Base-by-base conservation (phyloP, 805 yeast species). In the Candida vartiovaarae region DNA sequence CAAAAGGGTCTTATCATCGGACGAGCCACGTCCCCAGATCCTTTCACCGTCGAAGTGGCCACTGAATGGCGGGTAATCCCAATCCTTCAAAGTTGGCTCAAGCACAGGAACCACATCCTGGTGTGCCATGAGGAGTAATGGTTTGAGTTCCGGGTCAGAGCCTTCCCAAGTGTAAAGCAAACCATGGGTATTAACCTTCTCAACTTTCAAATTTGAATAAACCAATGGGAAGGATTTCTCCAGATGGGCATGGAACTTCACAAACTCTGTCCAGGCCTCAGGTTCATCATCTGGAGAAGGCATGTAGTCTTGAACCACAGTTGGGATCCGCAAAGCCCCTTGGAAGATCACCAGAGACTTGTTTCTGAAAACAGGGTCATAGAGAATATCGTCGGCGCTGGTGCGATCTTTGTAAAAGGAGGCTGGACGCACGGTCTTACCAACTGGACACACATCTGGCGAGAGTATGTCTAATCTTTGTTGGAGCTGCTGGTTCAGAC, bases 61-160 rank as follows among this genome's bases (percentile, higher is more conserved):
- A 33, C 68, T 57, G 49, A 80, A 83, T 5, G 95, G 93, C 5
- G 75, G 78, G 56, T 76, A 68, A 1, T 65, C 61, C 95, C 95
- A 86, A 42, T 75, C 67, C 28, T 56, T 60, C 42, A 71, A 62
- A 0, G 88, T 78, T 24, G 72, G 75, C 26, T 62, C 59, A 51
- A 78, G 84, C 6, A 84, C 82, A 1, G 95, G 95, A 23, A 85
- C 95, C 4, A 81, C 86, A 57, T 85, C 95, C 60, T 78, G 83
- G 57, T 86, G 95, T 1, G 90, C 90, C 53, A 82, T 75, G 40
- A 84, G 65, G 61, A 86, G 57, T 20, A 80, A 52, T 9, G 95
- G 95, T 56, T 82, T 80, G 49, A 80, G 63, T 4, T 57, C 44
- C 4, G 53, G 31, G 39, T 74, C 53, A 3, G 74, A 57, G 3